A percentile compares a stretch with the other conserved stretches of the same genome.
Evolutionary conservation across 495 filamentous ascomycete species (phyloP).

Genomic region (Aspergillus taichungensis): DNA sequence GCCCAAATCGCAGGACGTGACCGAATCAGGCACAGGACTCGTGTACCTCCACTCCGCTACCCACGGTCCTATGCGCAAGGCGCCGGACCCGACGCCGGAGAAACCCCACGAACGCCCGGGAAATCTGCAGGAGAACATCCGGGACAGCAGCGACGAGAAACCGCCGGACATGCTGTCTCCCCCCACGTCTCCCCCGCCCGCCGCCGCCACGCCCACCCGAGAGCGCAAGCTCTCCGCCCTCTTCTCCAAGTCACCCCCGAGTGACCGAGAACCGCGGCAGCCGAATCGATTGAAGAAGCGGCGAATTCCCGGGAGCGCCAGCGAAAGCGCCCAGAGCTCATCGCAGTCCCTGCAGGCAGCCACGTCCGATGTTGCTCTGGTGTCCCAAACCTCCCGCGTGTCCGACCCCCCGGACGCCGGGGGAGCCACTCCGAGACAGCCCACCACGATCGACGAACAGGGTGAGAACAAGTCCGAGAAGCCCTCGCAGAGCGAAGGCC

Average conservation of each 20-base stretch:
- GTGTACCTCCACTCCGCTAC: constrained; percentile 29
- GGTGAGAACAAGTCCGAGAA: constrained; percentile 14
- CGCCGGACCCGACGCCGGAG: not conserved
- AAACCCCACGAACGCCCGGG: too few relatives aligned
- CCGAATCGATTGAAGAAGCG: constrained; percentile 86
- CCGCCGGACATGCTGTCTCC: constrained; percentile 33
- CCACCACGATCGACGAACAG: constrained; percentile 17
- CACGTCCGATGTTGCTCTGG: constrained; percentile 18
- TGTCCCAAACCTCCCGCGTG: constrained; percentile 8
- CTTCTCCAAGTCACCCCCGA: constrained; percentile 58
- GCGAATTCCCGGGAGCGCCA: constrained; percentile 60
- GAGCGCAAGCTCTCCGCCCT: constrained; percentile 61
- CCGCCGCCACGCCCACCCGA: constrained; percentile 53
- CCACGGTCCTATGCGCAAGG: constrained; percentile 25
- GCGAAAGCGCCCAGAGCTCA: constrained; percentile 80
- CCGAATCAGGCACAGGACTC: constrained; percentile 8
- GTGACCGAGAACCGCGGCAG: constrained; percentile 51
- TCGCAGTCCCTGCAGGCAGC: constrained; percentile 55
- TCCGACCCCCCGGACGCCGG: constrained; percentile 18
- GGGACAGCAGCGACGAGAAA: constrained; percentile 3
- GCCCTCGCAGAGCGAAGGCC: constrained; percentile 10
- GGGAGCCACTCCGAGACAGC: constrained; percentile 26
- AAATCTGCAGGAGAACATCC: too few relatives aligned
- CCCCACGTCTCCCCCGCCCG: constrained; percentile 25
- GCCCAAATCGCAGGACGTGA: not conserved